Percentiles rank a stretch among this genome's conserved stretches.
Evolutionary conservation across 2,329 filamentous ascomycete species (phyloP).

Genomic region (Sporothrix dimorphospora): DNA sequence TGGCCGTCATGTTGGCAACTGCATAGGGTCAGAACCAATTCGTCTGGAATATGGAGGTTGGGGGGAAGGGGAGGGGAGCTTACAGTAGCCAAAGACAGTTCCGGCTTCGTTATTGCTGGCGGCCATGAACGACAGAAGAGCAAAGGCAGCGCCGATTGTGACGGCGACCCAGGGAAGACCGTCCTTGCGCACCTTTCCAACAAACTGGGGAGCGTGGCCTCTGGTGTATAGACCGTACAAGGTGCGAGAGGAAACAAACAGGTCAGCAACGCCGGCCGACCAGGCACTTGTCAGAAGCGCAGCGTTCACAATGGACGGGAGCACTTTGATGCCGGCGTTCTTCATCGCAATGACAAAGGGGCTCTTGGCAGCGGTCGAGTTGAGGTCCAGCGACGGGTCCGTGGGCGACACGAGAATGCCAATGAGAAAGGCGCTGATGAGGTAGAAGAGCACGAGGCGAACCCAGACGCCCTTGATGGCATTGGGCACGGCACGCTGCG

Average conservation of each 20-base stretch:
- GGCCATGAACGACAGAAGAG: conserved; percentile 29
- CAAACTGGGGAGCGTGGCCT: not conserved
- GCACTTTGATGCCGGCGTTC: conserved; percentile 54
- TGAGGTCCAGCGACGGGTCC: conserved; percentile 52
- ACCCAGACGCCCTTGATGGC: conserved; percentile 75
- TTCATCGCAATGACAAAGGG: conserved; percentile 62
- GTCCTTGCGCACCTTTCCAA: conserved; percentile 29
- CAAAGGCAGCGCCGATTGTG: conserved; percentile 18
- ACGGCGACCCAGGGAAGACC: conserved; percentile 30
- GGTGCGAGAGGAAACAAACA: conserved; percentile 49
- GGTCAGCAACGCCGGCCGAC: not conserved
- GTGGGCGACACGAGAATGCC: conserved; percentile 53
- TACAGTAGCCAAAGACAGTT: conserved; percentile 25
- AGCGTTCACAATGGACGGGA: conserved; percentile 61
- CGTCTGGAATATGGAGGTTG: no score
- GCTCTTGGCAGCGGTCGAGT: conserved; percentile 50
- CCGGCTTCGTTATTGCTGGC: conserved; percentile 29
- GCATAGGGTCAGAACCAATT: no score
- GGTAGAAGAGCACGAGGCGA: conserved; percentile 47
- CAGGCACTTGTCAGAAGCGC: conserved; percentile 50
- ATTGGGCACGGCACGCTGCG: conserved; percentile 72
- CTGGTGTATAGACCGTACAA: conserved; percentile 25
- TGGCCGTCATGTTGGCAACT: conserved; percentile 28
- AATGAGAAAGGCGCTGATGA: conserved; percentile 55
- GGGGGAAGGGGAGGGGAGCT: no score